Evolutionary conservation across 2,329 filamentous ascomycete genomes (phyloP).

Genomic region (Thelonectria olida): DNA sequence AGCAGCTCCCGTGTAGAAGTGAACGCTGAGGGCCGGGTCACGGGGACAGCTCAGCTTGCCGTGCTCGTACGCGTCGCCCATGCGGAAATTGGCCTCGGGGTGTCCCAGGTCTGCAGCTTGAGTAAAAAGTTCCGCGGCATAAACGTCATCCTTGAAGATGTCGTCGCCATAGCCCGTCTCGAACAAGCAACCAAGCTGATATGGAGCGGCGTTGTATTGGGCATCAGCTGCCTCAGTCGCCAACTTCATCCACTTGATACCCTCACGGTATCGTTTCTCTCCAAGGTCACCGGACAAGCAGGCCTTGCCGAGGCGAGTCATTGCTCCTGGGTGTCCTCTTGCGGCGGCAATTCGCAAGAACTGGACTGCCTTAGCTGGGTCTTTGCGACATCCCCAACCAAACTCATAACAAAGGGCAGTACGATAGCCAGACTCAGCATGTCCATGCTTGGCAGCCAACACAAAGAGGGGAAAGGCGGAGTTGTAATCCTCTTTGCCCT

Average conservation of each 20-base stretch:
- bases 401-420: constrained; percentile 97
- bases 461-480: constrained; percentile 93
- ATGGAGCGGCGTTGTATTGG: constrained; percentile 93
- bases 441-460: constrained; percentile 93
- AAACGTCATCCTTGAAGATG: constrained; percentile 88
- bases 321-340: constrained; percentile 94
- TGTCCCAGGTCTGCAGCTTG: constrained; percentile 94
- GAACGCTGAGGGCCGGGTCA: constrained; percentile 92
- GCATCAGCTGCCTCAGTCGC: constrained; percentile 88
- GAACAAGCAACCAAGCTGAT: constrained; percentile 87
- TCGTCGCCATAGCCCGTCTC: constrained; percentile 95
- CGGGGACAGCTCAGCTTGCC: constrained; percentile 86
- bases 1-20: constrained; percentile 95
- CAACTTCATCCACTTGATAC: constrained; percentile 95
- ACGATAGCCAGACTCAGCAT: constrained; percentile 94
- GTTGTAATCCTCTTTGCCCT: constrained; percentile 91
- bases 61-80: constrained; percentile 98
- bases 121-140: constrained; percentile 93
- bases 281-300: constrained; percentile 92
- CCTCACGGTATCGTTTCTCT: constrained; percentile 86
- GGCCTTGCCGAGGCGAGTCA: constrained; percentile 89
- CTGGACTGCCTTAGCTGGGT: constrained; percentile 90
- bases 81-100: constrained; percentile 82
- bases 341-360: constrained; percentile 91
- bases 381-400: constrained; percentile 93